Percentiles rank a stretch among this genome's conserved stretches.
Evolutionary conservation across 78 protist species (phyloP).

Genomic region (Guillardia theta): DNA sequence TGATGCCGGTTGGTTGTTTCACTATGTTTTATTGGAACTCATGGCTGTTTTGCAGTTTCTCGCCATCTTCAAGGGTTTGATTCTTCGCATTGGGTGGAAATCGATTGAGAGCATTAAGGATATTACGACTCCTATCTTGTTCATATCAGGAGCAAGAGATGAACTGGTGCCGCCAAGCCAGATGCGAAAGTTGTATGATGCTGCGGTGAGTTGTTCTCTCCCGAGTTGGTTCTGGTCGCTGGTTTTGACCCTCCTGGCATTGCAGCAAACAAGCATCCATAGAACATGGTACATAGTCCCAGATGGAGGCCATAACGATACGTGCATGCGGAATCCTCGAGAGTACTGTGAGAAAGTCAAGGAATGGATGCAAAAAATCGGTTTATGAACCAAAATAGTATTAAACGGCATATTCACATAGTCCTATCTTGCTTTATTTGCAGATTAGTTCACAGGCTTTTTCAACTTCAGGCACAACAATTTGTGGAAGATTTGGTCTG

Average conservation of each 20-base stretch:
- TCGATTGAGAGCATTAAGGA: neutral
- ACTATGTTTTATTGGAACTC: neutral
- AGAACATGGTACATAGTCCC: neutral
- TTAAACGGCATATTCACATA: no score
- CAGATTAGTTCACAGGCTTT: no score
- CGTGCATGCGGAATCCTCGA: no score
- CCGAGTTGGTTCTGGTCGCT: neutral
- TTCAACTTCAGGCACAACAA: no score
- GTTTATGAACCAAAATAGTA: no score
- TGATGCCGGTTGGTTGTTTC: neutral
- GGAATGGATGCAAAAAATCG: no score
- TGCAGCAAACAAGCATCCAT: neutral
- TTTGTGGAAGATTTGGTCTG: no score
- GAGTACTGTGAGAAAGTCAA: no score
- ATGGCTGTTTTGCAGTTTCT: neutral
- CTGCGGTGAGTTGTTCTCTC: neutral
- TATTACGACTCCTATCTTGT: neutral
- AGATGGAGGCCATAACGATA: neutral
- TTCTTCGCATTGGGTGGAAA: neutral
- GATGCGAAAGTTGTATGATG: neutral
- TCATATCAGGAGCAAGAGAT: neutral
- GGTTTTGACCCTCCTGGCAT: neutral
- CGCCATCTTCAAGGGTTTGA: neutral
- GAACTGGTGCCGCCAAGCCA: neutral
- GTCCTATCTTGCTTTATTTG: no score